Conservation (phyloP, 106 monocot genomes). For the Hemerocallis citrina region DNA sequence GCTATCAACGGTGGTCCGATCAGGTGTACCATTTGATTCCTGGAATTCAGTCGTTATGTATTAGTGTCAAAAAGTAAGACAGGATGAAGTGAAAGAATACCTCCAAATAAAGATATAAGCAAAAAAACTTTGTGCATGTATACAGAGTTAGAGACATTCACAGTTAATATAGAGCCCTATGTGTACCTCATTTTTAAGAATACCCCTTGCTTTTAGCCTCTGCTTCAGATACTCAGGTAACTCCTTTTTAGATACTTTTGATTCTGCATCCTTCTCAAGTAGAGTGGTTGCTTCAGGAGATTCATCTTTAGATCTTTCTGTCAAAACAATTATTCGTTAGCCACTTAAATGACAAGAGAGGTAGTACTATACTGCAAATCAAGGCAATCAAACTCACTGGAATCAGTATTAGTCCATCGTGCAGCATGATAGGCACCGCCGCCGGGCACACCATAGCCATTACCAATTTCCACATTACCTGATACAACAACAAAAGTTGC, state of each 20-base stretch:
- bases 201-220: slow-evolving; percentile 82
- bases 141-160: slow-evolving; percentile 17
- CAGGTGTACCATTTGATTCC: slow-evolving; percentile 19
- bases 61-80: slow-evolving; percentile 9
- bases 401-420: slow-evolving; percentile 18
- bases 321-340: neutral
- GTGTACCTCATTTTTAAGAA: slow-evolving; percentile 58
- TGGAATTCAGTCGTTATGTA: slow-evolving; percentile 24
- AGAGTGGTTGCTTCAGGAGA: slow-evolving; percentile 1
- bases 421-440: slow-evolving; percentile 81
- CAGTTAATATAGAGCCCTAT: slow-evolving; percentile 3
- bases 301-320: slow-evolving; percentile 29
- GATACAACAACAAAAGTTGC: slow-evolving; percentile 2
- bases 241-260: slow-evolving; percentile 29
- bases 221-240: slow-evolving; percentile 85
- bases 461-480: slow-evolving; percentile 96
- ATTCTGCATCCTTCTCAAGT: slow-evolving; percentile 31
- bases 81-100: neutral
- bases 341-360: neutral
- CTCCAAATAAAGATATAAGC: neutral
- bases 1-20: neutral
- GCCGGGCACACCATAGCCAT: slow-evolving; percentile 99
- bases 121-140: neutral
- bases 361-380: neutral
- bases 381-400: slow-evolving; percentile 24